Percentiles rank a stretch among this genome's conserved stretches.
Evolutionary conservation across 345 rosid genomes (phyloP).

Genomic region (Syzygium jambos): DNA sequence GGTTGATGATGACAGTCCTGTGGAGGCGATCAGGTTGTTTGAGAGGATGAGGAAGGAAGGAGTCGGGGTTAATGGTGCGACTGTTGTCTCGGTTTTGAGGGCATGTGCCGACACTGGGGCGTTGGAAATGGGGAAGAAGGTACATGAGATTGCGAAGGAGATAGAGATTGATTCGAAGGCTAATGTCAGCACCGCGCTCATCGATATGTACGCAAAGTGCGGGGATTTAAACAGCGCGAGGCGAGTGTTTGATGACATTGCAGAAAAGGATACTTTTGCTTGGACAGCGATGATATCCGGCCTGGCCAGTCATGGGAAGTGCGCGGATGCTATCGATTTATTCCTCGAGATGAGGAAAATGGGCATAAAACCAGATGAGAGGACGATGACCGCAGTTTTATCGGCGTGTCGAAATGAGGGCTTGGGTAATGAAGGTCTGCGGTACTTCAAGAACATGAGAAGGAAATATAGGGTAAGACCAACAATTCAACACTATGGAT

Average conservation of each 20-base stretch:
- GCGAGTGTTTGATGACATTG: constrained; percentile 8
- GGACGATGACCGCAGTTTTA: constrained; percentile 20
- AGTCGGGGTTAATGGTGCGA: constrained; percentile 10
- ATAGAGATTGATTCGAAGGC: background rate
- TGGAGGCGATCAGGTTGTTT: constrained; percentile 22
- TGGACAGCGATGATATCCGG: constrained; percentile 23
- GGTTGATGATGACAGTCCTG: constrained; percentile 21
- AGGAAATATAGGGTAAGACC: constrained; percentile 12
- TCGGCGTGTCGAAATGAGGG: constrained; percentile 21
- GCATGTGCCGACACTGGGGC: constrained; percentile 30
- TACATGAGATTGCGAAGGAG: constrained; percentile 13
- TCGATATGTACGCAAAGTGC: constrained; percentile 20
- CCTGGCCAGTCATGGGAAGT: constrained; percentile 21
- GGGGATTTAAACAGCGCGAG: constrained; percentile 17
- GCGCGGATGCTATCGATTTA: constrained; percentile 10
- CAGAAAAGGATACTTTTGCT: constrained; percentile 9
- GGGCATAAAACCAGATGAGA: constrained; percentile 13
- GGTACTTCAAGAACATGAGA: constrained; percentile 19
- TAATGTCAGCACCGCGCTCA: background rate
- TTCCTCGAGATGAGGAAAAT: constrained; percentile 12
- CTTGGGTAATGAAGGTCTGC: constrained; percentile 13
- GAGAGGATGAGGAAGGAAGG: constrained; percentile 19
- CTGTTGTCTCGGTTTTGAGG: constrained; percentile 17
- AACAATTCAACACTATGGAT: constrained; percentile 19
- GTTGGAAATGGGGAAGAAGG: constrained; percentile 11